Base-by-base conservation (phyloP, 2,329 filamentous ascomycete species). In the Macrophomina pseudophaseolina region DNA sequence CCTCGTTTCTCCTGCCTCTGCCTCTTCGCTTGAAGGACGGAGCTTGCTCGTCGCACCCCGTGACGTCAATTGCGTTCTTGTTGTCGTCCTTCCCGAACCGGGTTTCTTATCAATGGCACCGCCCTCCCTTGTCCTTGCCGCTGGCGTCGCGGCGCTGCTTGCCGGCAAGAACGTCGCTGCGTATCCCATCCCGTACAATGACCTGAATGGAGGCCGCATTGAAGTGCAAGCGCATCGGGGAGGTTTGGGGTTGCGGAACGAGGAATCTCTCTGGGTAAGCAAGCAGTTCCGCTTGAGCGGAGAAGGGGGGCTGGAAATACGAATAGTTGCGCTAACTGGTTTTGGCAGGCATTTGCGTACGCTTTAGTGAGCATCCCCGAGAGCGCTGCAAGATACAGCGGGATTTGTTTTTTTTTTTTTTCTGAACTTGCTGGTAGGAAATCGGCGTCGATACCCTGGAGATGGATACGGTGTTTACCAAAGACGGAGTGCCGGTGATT, bases 401-500 rank as follows among this genome's bases (percentile, higher is more conserved):
- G 7, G 35, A 38, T 6, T 1, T n/a, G 4, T 4, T 23, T 9
- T n/a, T 16, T 11, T 16, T 9, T 4, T 35, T 9, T 18, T 38
- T 32, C 44, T 62, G 18, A 62, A 12, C 1, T 16, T 7, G 6
- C 11, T 12, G 9, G 18, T 14, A 66, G 38, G 71, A 73, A 48
- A 65, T 72, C 40, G 72, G 72, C 5, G 69, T 60, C 4, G 62
- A 72, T 59, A 69, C 66, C 5, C 49, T 73, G 38, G 71, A 73
- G 59, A 73, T 73, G 71, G 71, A 73, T 40, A 70, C 67, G 14
- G 62, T 73, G 9, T 73, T 73, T 42, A 73, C 72, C n/a, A 69
- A 69, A 44, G 71, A 73, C 42, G 69, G 71, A 7, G 53, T 72
- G 62, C 70, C 72, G 8, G 71, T 73, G 3, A 68, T 73, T 11